Percentiles rank a stretch among this genome's conserved stretches.
Conservation (phyloP, 768 basidiomycete genomes). For the Xerocomus spinulosus region DNA sequence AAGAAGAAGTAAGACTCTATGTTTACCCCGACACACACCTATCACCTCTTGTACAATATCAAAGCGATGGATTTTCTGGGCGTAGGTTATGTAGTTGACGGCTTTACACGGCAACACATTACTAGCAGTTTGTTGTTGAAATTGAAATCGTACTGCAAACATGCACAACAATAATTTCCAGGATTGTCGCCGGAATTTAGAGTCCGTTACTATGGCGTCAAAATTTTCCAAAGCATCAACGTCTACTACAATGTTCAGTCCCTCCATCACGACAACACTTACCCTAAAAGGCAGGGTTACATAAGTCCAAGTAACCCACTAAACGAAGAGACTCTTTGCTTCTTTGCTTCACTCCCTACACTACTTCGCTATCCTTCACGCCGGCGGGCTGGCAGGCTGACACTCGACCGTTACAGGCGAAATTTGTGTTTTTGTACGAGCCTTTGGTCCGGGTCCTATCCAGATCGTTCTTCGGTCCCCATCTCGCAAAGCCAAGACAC, state of each 20-base stretch:
- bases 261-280: not conserved
- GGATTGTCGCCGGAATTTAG: no score
- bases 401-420: constrained; percentile 2
- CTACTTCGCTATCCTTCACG: not conserved
- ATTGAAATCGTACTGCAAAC: no score
- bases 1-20: constrained; percentile 29
- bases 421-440: constrained; percentile 6
- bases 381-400: constrained; percentile 6
- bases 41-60: constrained; percentile 3
- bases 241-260: no score
- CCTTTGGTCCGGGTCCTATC: not conserved
- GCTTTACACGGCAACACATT: not conserved
- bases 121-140: not conserved
- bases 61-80: constrained; percentile 1
- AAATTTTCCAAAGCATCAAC: no score
- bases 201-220: no score
- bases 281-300: not conserved
- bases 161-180: no score
- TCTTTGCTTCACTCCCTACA: not conserved
- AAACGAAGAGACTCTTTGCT: not conserved
- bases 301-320: not conserved
- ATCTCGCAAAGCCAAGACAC: not conserved
- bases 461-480: not conserved
- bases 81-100: constrained; percentile 4
- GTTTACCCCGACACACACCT: not conserved